These are phyloP conservation scores for Anisodus acutangulus DNA, from an alignment of 257 asterid genomes.

Conservation along the genomic window DNA sequence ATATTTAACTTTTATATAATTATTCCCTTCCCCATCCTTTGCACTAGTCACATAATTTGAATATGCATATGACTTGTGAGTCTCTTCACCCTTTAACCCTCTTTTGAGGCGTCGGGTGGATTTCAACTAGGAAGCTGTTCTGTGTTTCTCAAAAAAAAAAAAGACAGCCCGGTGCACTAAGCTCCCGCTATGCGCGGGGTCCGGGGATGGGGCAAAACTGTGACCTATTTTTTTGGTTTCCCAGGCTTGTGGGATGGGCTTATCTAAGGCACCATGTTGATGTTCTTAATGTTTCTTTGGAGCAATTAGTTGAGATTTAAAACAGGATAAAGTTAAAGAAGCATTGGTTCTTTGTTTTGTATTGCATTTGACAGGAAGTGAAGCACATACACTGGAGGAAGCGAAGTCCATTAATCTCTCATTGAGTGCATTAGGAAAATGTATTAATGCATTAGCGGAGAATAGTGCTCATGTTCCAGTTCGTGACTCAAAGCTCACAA, in stretches of 20 bases:
- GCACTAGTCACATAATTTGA: not conserved
- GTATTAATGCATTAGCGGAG: conserved; percentile 95
- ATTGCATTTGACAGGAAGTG: conserved; percentile 66
- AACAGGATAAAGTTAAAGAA: not conserved
- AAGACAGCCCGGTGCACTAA: too few relatives aligned
- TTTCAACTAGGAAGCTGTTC: not conserved
- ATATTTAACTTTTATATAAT: not conserved
- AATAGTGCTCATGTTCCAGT: conserved; percentile 90
- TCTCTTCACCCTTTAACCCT: conserved; percentile 7
- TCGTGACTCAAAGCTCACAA: conserved; percentile 91
- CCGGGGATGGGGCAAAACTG: not conserved
- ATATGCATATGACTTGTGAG: not conserved
- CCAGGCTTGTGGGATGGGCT: conserved; percentile 4
- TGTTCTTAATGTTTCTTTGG: not conserved
- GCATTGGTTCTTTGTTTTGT: conserved; percentile 10
- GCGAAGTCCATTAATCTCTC: conserved; percentile 92
- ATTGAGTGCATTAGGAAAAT: conserved; percentile 85
- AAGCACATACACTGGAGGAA: conserved; percentile 81
- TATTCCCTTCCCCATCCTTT: not conserved
- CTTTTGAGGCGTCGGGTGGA: not conserved
- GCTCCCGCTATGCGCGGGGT: too few relatives aligned
- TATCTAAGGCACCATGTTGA: conserved; percentile 14
- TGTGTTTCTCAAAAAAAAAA: not conserved
- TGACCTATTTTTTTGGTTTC: not conserved
- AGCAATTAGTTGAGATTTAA: not conserved